These are phyloP conservation scores for Trichoderma erinaceum DNA, from an alignment of 495 filamentous ascomycete genomes.

Conservation along the genomic window DNA sequence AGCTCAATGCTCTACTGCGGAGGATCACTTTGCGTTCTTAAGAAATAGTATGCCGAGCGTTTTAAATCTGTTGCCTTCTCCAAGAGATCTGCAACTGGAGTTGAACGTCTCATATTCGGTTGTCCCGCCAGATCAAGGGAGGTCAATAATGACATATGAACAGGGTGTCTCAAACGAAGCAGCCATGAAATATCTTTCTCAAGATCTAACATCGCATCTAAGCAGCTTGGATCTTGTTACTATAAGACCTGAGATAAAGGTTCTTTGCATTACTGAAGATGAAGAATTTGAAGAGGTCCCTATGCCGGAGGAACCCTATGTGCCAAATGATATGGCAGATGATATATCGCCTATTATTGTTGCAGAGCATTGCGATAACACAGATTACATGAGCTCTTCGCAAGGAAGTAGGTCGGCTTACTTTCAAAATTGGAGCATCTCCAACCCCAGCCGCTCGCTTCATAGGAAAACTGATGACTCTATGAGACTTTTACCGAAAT, in stretches of 20 bases:
- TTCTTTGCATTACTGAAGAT: not conserved
- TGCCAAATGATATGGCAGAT: not conserved
- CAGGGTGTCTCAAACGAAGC: not conserved
- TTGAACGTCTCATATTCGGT: not conserved
- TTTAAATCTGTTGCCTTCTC: not conserved
- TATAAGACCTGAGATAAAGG: not conserved
- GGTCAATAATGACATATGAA: not conserved
- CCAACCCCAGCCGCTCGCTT: not conserved
- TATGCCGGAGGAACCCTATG: not conserved
- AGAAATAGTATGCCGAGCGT: not conserved
- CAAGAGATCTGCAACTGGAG: not conserved
- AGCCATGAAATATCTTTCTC: not conserved
- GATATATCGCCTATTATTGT: too few species aligned
- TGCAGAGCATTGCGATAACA: not conserved
- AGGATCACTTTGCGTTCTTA: not conserved
- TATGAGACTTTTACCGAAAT: not conserved
- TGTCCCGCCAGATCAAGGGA: not conserved
- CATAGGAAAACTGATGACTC: not conserved
- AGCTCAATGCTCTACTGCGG: not conserved
- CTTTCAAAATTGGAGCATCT: not conserved
- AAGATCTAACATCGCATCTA: not conserved
- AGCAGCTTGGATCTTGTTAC: not conserved
- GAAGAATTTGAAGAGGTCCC: not conserved
- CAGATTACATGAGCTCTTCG: not conserved
- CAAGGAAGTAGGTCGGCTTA: not conserved